These are phyloP conservation scores for Fraxinus ornus DNA, from an alignment of 305 asterid species.

Conservation along the genomic window DNA sequence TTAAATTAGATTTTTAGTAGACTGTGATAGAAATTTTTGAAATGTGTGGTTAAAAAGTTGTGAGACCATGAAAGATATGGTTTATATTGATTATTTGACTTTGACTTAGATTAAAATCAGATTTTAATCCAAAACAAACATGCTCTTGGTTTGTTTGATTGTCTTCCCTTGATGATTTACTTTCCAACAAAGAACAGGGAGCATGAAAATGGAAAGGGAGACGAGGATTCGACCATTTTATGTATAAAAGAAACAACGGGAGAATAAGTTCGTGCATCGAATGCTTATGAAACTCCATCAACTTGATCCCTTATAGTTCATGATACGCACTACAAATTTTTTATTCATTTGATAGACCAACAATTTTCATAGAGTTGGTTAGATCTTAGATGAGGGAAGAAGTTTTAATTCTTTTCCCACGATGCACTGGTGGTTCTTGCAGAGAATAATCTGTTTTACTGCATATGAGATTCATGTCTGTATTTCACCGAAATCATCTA, in stretches of 20 bases:
- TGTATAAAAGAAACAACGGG: neutral
- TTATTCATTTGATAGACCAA: neutral
- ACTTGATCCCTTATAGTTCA: neutral
- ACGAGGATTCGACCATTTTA: neutral
- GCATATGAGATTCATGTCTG: neutral
- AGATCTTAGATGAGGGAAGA: neutral
- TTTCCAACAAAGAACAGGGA: neutral
- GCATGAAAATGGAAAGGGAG: neutral
- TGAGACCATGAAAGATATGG: no score
- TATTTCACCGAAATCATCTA: neutral
- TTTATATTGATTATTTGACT: no score
- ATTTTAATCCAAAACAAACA: no score
- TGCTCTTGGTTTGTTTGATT: neutral
- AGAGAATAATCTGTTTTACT: neutral
- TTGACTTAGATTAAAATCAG: no score
- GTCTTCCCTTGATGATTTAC: neutral
- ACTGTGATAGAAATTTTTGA: no score
- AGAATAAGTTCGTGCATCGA: neutral
- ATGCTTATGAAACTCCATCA: neutral
- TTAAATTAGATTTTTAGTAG: no score
- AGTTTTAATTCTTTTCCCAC: neutral
- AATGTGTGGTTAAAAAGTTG: no score
- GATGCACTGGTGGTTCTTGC: neutral
- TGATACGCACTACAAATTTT: neutral
- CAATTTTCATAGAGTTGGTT: constrained; percentile 8